phyloP scores from a whole-genome alignment of 2,329 filamentous ascomycete genomes.

The Exophiala dermatitidis region DNA sequence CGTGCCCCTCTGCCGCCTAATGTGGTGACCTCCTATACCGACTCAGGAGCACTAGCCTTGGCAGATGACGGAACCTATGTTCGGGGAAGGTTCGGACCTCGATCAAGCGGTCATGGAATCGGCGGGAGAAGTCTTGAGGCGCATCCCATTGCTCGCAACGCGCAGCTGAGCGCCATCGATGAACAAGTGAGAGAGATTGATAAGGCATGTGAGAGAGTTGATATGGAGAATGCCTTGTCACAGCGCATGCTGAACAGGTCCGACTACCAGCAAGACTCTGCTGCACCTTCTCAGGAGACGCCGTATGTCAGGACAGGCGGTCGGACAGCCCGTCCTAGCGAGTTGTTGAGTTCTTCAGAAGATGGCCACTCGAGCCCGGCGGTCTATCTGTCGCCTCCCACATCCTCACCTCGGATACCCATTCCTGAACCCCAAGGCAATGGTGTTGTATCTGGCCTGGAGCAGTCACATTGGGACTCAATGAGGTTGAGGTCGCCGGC shows the following conservation, averaged over 20 bases:
- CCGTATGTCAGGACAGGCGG: not conserved
- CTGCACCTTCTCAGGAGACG: not conserved
- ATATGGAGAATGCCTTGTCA: not conserved
- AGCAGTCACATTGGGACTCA: not conserved
- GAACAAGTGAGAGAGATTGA: constrained; percentile 15
- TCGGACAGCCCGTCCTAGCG: not conserved
- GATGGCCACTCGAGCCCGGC: not conserved
- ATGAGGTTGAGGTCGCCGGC: not conserved
- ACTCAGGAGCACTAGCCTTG: constrained; percentile 30
- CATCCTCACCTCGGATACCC: not conserved
- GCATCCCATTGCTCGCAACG: constrained; percentile 17
- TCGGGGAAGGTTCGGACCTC: constrained; percentile 35
- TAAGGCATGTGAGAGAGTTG: constrained; percentile 15
- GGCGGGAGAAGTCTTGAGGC: constrained; percentile 23
- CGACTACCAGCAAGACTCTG: not conserved
- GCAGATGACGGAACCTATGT: constrained; percentile 38
- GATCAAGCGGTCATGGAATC: constrained; percentile 38
- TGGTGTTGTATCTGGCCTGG: not conserved
- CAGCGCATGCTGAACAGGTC: not conserved
- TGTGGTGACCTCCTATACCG: constrained; percentile 14
- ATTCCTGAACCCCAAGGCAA: not conserved
- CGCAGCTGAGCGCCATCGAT: constrained; percentile 6
- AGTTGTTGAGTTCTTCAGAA: not conserved
- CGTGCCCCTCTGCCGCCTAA: constrained; percentile 16
- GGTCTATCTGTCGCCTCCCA: not conserved